Evolutionary conservation across 441 rosid genomes (phyloP), one percentile per base, ranked within the genome.

Genomic region (Euphorbia celastroides): DNA sequence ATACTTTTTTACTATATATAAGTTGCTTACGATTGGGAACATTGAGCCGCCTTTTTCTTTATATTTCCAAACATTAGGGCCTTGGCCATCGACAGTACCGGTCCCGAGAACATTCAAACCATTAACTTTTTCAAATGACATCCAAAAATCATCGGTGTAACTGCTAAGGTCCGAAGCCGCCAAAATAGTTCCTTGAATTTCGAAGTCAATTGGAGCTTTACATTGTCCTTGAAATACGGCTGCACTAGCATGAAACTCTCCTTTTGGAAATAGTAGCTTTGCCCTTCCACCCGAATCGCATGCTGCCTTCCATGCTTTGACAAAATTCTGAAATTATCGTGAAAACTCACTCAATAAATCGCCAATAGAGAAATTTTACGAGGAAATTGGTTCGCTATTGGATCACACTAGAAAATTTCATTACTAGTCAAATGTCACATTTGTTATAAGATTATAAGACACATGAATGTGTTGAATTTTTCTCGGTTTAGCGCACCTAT

Each of bases 31-130:
- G 0, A 75, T 75, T 0, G 93, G 90, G 62, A 87, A 52, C 23
- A 75, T 69, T 7, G 51, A 32, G 70, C 60, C 71, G 67, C 38
- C 51, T 0, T 66, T 69, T 25, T 70, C 75, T 42, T 66, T 59
- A 74, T 73, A 74, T 48, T 78, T 59, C 93, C 93, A 87, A 20
- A 71, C 71, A 4, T 62, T 22, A 2, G 65, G 13, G 46, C 93
- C 93, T 51, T 85, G 88, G 57, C 90, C 93, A 54, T 85, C 86
- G 10, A 85, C 28, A 10, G 69, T 75, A 46, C 93, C 90, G 0
- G 60, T 50, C 2, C 90, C 88, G 6, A 78, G 56, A 17, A 87
- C 55, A 4, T 77, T 42, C 55, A 85, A 62, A 27, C 88, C 93
- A 12, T 72, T 50, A 0, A 85, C 20, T 7, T 57, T 9, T 22